Evolutionary conservation across 2,329 filamentous ascomycete genomes (phyloP), one percentile per base, ranked within the genome.

Genomic region (Cladophialophora exuberans): DNA sequence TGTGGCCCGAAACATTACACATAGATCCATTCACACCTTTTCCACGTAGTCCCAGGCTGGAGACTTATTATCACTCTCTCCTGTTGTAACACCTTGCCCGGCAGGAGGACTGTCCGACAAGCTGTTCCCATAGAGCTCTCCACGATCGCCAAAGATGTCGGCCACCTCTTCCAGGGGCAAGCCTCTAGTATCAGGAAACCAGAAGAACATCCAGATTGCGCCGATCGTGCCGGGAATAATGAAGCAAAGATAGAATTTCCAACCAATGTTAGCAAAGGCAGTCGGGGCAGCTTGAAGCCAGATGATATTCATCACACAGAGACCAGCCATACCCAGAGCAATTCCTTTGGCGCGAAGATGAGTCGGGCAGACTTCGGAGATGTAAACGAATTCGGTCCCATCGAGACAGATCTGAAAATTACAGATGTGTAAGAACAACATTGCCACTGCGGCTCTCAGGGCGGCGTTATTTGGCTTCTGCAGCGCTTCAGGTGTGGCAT

Each of bases 401-500:
- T 59, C 56, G 13, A 60, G 49, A 28, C 15, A 28, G 26, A 20
- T 13, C 17, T 56, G 17, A 22, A 51, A 56, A 3, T 11, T 35
- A 6, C 52, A 22, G 9, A 39, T 30, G 17, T 52, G 41, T 7
- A 52, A 9, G 26, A 6, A 47, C 7, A 93, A 92, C 77, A 94
- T 93, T 58, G 89, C 83, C 10, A 62, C 51, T 6, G 41, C 45
- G n/a, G 48, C 50, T 6, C 39, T 18, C 2, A 59, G 47, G 4
- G 52, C 56, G 23, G 18, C 31, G 9, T 26, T 13, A 22, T 60
- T 60, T 5, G 53, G 53, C 13, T 38, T 15, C 3, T 25, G 35
- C 10, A 56, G 38, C 3, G 28, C 38, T 11, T 54, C 49, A 9
- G 42, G 38, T 11, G 46, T 39, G 18, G 49, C 45, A 31, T 57